Base-by-base conservation (phyloP, 2,329 filamentous ascomycete species). In the Penicillium crustosum region DNA sequence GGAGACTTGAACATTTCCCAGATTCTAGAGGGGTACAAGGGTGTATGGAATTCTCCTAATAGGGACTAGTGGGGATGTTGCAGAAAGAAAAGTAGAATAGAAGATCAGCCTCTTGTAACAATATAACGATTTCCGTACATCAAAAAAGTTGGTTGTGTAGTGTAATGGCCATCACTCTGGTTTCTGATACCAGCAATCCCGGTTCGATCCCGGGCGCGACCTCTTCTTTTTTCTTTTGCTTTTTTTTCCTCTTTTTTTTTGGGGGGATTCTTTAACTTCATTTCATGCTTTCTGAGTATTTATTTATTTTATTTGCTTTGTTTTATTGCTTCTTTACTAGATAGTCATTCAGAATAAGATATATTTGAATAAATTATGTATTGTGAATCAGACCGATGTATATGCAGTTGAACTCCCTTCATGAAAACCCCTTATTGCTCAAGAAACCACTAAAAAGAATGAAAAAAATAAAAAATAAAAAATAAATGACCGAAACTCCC, bases 31-130 rank as follows among this genome's bases (percentile, higher is more conserved):
- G 35, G 33, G 35, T 39, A 52, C 50, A 53, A 51, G 58, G 55
- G 59, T 62, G 64, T 66, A 65, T 66, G 55, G 39, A 62, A 61
- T 58, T 66, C 39, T 65, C 64, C 64, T 57, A 61, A 65, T 51
- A n/a, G 13, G 57, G 63, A 54, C 53, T 65, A 65, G 61, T 55
- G 62, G 49, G 31, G 23, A 27, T 43, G 9, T 27, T 19, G 17
- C 23, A 23, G 39, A 3, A 38, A n/a, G n/a, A n/a, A n/a, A 35
- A 15, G 1, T 17, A n/a, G 17, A 36, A 36, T 33, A 3, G 6
- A 17, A 17, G 2, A 10, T 7, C 8, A 2, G 15, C 8, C 7
- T 45, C 27, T 23, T 47, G 4, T 21, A 4, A 6, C 2, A 0
- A 1, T 6, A 17, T 9, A 47, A 17, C 2, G 3, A 2, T 3